Base-by-base conservation (phyloP, 2,329 filamentous ascomycete species). In the Knufia fluminis region DNA sequence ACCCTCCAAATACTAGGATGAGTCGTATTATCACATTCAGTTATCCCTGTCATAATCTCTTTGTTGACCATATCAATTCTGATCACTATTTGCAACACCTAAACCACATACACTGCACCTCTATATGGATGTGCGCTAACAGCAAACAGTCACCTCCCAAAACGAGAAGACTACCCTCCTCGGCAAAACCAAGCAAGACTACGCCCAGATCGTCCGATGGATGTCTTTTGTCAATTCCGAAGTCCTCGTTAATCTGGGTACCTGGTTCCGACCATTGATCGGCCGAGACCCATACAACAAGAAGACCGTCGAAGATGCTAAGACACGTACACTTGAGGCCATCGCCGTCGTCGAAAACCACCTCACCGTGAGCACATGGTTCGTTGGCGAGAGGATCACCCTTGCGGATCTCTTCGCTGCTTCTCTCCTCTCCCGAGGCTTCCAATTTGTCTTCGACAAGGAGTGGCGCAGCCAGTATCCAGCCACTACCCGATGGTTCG, bases 101-200 rank as follows among this genome's bases (percentile, higher is more conserved):
- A 55, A n/a, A n/a, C n/a, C n/a, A 54, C 39, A 7, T 20, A 28
- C 46, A 41, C 12, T 14, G 6, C 48, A 33, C 14, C n/a, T 17
- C 19, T 52, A 57, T 51, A 39, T 48, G 35, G 45, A 44, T 48
- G 45, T 35, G 24, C 40, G 20, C 52, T 58, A 41, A 56, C 47
- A 24, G 28, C 42, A 52, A 41, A 53, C 53, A 97, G 92, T 98
- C 69, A 89, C 92, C 65, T 97, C 92, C 63, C 92, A 98, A 77
- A 98, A 98, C 72, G 92, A 97, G 84, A 97, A 97, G 85, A 98
- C 92, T 64, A 94, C 89, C 62, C 89, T 98, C 60, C 83, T 98
- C 64, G 92, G 92, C 68, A 97, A 97, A 85, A 98, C 90, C 76
- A 98, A 98, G 85, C 91, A 98, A 79, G 92, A 98, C 82, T 91